Evolutionary conservation across 805 yeast species (phyloP), one percentile per base, ranked within the genome.

Genomic region (Cyberlindnera saturnus): DNA sequence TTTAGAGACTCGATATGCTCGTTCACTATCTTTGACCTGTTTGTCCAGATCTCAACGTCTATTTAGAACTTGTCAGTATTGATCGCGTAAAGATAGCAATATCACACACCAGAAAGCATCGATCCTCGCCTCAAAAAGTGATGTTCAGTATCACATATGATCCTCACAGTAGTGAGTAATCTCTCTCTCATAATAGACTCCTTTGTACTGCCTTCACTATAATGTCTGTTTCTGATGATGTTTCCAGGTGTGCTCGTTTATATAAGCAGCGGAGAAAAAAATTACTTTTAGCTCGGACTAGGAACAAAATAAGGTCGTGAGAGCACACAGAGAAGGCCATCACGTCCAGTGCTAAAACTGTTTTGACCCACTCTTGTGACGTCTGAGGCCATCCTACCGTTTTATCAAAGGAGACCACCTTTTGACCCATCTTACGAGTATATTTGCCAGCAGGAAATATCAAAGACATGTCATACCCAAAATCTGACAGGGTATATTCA

Each of bases 401-500:
- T 23, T 9, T 23, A 23, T 11, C 11, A 23, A 23, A 23, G 28
- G 28, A 9, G 3, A 23, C 11, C 5, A 10, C 9, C 28, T 23
- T 23, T 23, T 23, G 7, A 2, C 11, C 11, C 28, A 9, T 23
- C 28, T 23, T 23, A 23, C 28, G 28, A 23, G 4, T 10, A 23
- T 20, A 20, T 4, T 23, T 23, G 18, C 37, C 10, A 18, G 16
- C 29, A 34, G 28, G 10, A n/a, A 16, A 18, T 15, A 19, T 39
- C 28, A 17, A 16, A 32, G 14, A 32, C 26, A 46, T 30, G 26
- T 48, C 53, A 50, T 56, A 55, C 32, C 53, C 51, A 18, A 53
- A 55, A 36, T 44, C 62, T 11, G 54, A 49, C 16, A 64, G 62
- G 46, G 59, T 64, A 18, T 65, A 66, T 59, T 77, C 75, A 44